Conservation (phyloP, 2,329 filamentous ascomycete genomes). For the Verticillium klebahnii region DNA sequence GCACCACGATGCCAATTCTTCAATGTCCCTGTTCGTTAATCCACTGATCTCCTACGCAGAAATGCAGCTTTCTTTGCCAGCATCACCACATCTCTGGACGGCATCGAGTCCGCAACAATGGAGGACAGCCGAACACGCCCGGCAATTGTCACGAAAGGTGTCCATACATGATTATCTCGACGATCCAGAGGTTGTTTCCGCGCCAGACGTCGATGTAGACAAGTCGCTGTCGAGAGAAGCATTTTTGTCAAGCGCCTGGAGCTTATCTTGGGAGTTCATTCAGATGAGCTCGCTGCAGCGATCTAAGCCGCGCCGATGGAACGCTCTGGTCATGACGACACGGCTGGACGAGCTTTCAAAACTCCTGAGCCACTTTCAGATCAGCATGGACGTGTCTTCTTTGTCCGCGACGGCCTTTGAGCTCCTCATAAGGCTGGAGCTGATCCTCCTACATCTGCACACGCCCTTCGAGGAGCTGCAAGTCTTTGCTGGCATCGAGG, state of each 20-base stretch:
- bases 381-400: slow-evolving; percentile 5
- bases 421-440: slow-evolving; percentile 25
- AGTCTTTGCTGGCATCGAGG: slow-evolving; percentile 36
- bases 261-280: slow-evolving; percentile 22
- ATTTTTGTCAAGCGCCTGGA: slow-evolving; percentile 19
- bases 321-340: slow-evolving; percentile 18
- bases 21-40: slow-evolving; percentile 21
- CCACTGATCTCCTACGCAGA: slow-evolving; percentile 26
- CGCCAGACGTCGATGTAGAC: slow-evolving; percentile 3
- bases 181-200: slow-evolving; percentile 3
- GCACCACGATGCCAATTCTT: slow-evolving; percentile 23
- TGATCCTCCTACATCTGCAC: slow-evolving; percentile 29
- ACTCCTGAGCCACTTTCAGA: slow-evolving; percentile 16
- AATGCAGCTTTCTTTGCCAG: slow-evolving; percentile 18
- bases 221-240: slow-evolving; percentile 6
- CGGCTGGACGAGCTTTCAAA: slow-evolving; percentile 22
- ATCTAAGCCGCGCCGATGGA: slow-evolving; percentile 19
- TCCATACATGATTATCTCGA: slow-evolving; percentile 15
- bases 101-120: slow-evolving; percentile 19
- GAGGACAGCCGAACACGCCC: slow-evolving; percentile 11
- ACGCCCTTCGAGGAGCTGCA: slow-evolving; percentile 37
- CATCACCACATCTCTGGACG: slow-evolving; percentile 17
- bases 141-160: not conserved
- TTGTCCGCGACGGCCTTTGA: slow-evolving; percentile 10
- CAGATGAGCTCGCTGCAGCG: slow-evolving; percentile 20